These are phyloP conservation scores for Nyssa sinensis DNA, from an alignment of 148 eudicot genomes.

Conservation along the genomic window DNA sequence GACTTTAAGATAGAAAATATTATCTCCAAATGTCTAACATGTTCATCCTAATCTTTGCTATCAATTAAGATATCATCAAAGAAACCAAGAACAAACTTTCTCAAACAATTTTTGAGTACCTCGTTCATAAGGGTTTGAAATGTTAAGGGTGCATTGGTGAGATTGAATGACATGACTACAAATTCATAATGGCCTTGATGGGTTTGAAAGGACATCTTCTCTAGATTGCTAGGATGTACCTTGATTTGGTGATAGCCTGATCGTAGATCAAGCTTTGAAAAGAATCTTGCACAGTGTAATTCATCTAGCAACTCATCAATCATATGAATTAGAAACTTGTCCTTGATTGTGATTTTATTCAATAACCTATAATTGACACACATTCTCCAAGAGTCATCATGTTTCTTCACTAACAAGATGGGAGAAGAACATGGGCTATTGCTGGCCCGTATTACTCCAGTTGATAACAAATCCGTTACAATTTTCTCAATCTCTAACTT, in stretches of 20 bases:
- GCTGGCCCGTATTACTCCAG: background rate
- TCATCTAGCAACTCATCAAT: background rate
- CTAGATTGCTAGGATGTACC: background rate
- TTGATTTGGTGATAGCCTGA: background rate
- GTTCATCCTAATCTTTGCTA: background rate
- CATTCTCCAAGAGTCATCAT: background rate
- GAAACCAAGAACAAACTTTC: background rate
- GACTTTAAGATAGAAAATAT: background rate
- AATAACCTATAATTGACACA: background rate
- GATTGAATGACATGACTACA: background rate
- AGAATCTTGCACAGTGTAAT: background rate
- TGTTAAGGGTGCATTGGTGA: background rate
- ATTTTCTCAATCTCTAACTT: background rate
- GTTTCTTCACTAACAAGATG: background rate
- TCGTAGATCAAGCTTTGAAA: background rate
- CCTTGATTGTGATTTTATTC: background rate
- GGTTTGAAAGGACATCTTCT: background rate
- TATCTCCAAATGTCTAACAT: background rate
- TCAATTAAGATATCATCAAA: too few species aligned
- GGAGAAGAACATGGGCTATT: background rate
- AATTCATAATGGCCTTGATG: background rate
- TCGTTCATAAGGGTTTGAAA: background rate
- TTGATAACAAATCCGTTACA: background rate
- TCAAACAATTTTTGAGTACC: background rate
- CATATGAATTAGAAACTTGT: background rate